Evolutionary conservation across 441 rosid genomes (phyloP), one percentile per base, ranked within the genome.

Genomic region (Aleurites moluccanus): DNA sequence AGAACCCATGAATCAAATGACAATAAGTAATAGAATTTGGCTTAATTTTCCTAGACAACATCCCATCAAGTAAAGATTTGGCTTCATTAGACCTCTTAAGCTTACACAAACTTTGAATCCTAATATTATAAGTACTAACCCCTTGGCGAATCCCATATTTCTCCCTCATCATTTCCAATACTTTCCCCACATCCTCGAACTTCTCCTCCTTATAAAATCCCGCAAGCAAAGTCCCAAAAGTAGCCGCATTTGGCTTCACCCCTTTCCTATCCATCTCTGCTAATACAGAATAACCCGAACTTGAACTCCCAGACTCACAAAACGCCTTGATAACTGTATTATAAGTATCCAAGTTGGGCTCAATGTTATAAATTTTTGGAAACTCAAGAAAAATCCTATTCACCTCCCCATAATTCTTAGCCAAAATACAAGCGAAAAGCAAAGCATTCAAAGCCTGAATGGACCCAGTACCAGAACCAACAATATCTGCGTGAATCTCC

Each of bases 1-100:
- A 86, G 66, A 86, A 91, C 80, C 99, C 96, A 67, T 79, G 90
- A 77, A 95, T 90, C 92, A 95, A 88, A 83, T 90, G 82, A 10
- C 38, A 25, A 65, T 81, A 90, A 0, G 92, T 84, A 0, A 50
- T 86, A 0, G 90, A 72, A 56, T 90, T 91, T 0, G 91, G 96
- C 66, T 85, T 83, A 75, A 85, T 79, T 45, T 87, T 77, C 50
- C 81, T 79, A 5, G 81, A 75, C 30, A 88, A n/a, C 89, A 90
- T 88, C 52, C 83, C 90, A 7, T 84, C 83, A 42, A 92, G 79
- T 84, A 94, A 77, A 6, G 80, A 81, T 63, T 80, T 88, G 0
- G 99, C 97, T 44, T 95, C 96, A 0, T 20, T 69, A 9, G 93
- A 72, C 73, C 79, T 92, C 81, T 75, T 82, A 33, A 77, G 73